phyloP scores from a whole-genome alignment of 768 basidiomycete genomes.

The Baorangia bicolor region DNA sequence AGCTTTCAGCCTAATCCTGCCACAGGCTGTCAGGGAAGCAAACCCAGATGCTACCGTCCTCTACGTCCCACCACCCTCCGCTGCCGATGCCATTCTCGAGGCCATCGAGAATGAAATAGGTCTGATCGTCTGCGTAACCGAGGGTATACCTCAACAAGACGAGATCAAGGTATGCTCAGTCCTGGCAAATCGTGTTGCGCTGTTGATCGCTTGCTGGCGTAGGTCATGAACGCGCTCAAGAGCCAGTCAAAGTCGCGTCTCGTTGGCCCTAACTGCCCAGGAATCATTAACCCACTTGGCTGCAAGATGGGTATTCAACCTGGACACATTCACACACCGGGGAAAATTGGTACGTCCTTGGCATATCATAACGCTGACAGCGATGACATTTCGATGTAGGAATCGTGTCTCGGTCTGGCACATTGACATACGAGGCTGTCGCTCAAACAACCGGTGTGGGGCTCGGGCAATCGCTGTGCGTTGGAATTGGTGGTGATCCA shows the following conservation, averaged over 20 bases:
- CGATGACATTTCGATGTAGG: constrained; percentile 41
- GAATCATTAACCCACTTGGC: constrained; percentile 93
- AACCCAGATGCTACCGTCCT: constrained; percentile 93
- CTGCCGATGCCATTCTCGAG: constrained; percentile 97
- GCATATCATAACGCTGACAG: neutral
- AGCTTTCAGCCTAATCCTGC: constrained; percentile 1
- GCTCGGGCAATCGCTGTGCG: constrained; percentile 93
- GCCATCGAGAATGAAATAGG: constrained; percentile 98
- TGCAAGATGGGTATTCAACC: constrained; percentile 99
- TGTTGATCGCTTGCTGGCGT: neutral
- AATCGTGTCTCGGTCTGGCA: constrained; percentile 94
- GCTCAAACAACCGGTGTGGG: constrained; percentile 95
- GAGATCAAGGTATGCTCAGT: constrained; percentile 74
- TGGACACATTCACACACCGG: constrained; percentile 95
- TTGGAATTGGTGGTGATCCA: constrained; percentile 97
- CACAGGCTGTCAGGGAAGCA: constrained; percentile 81
- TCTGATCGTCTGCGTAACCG: constrained; percentile 97
- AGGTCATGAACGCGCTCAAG: constrained; percentile 94
- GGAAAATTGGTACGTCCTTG: constrained; percentile 76
- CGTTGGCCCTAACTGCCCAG: constrained; percentile 98
- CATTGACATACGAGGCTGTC: constrained; percentile 97
- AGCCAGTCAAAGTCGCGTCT: constrained; percentile 93
- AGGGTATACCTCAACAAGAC: constrained; percentile 97
- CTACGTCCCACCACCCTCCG: constrained; percentile 96
- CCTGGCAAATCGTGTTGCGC: neutral